Evolutionary conservation across 768 basidiomycete species (phyloP), one percentile per base, ranked within the genome.

Genomic region (Filobasidium floriforme): DNA sequence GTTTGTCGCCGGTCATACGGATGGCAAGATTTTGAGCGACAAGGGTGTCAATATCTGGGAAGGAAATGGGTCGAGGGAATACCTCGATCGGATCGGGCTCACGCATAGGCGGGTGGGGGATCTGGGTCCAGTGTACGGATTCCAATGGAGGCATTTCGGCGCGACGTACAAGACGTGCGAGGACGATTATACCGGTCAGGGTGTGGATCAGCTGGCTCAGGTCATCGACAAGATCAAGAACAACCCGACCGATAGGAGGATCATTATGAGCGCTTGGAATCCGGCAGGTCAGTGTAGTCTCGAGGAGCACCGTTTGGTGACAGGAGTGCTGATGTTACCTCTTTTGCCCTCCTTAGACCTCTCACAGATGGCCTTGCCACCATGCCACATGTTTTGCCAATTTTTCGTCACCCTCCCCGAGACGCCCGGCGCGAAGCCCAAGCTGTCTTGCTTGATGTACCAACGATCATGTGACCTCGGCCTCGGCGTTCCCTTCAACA

Each of bases 301-400:
- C n/a, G n/a, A n/a, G n/a, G 55, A 37, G 32, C 24, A 51, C 12
- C 49, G 49, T 51, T 12, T 2, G 3, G 24, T 51, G 46, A 29
- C 63, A 15, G 7, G 32, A 26, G 24, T 37, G 18, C 55, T 26
- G 19, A 51, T 26, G 19, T 51, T 37, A 9, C 32, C 32, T 37
- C 32, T 37, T 37, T 37, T 3, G 22, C 29, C 49, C 32, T 15
- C 29, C 1, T 6, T 72, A 97, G 94, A 96, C 79, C 89, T 99
- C 28, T 85, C 87, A 0, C 82, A 84, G 44, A 99, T 98, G 96
- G 96, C 96, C 0, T 85, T 99, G 0, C 96, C 96, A 0, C 96
- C 96, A 0, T 99, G 96, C 79, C 96, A 98, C 80, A 88, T 98
- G 86, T 88, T 98, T 79, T 97, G 92, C 80, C 96, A 99, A 76